These are phyloP conservation scores for Cyclotella kingstonii DNA, from an alignment of 108 stramenopile species.

Conservation along the genomic window DNA sequence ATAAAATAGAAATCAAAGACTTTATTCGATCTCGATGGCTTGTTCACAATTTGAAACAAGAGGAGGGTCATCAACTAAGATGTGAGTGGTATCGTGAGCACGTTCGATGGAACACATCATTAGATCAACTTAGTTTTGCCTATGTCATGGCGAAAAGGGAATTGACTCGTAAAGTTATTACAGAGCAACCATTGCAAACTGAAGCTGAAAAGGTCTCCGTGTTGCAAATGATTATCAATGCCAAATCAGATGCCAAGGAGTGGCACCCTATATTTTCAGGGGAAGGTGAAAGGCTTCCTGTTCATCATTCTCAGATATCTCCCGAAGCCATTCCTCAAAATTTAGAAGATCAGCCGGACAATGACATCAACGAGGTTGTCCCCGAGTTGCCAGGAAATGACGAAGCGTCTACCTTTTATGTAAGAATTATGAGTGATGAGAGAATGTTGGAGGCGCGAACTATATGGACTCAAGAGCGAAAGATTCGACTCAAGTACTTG, in stretches of 20 bases:
- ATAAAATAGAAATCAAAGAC: slow-evolving; percentile 51
- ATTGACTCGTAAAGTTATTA: slow-evolving; percentile 49
- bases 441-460: slow-evolving; percentile 36
- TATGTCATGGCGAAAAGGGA: slow-evolving; percentile 73
- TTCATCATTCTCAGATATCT: slow-evolving; percentile 28
- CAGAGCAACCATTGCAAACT: slow-evolving; percentile 16
- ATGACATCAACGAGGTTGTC: slow-evolving; percentile 23
- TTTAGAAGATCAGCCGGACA: slow-evolving; percentile 29
- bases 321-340: slow-evolving; percentile 26
- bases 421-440: slow-evolving; percentile 47
- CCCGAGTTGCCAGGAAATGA: slow-evolving; percentile 13
- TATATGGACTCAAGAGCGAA: slow-evolving; percentile 27
- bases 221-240: slow-evolving; percentile 29
- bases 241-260: slow-evolving; percentile 62
- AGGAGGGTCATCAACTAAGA: slow-evolving; percentile 66
- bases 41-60: slow-evolving; percentile 63
- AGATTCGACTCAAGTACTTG: background rate
- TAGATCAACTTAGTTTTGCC: slow-evolving; percentile 78
- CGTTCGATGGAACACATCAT: slow-evolving; percentile 52
- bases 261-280: slow-evolving; percentile 62
- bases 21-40: slow-evolving; percentile 78
- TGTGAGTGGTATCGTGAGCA: slow-evolving; percentile 86
- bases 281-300: slow-evolving; percentile 13
- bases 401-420: slow-evolving; percentile 25
- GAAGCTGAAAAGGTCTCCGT: slow-evolving; percentile 18